Evolutionary conservation across 495 filamentous ascomycete species (phyloP).

Genomic region (Hypoxylon fragiforme): DNA sequence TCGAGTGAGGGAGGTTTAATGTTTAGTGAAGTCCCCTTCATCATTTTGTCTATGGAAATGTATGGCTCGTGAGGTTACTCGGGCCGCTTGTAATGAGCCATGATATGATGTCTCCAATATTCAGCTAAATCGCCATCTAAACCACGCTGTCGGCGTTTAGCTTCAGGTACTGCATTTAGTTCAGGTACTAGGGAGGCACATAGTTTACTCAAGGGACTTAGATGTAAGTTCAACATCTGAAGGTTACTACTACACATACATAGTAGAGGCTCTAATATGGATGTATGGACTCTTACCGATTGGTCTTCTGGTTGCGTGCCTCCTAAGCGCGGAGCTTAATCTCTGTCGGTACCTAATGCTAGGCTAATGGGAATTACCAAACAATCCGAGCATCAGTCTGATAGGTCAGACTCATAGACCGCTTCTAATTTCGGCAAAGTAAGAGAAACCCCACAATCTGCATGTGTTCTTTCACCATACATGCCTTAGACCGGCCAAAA

Average conservation of each 20-base stretch:
- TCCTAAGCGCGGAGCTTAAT: not conserved
- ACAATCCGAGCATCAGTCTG: not conserved
- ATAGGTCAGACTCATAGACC: not conserved
- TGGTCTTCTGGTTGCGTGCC: not conserved
- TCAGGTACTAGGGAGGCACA: too few relatives aligned
- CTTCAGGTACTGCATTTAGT: not conserved
- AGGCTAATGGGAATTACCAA: not conserved
- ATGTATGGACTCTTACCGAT: too few relatives aligned
- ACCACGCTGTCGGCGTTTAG: not conserved
- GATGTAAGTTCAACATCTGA: too few relatives aligned
- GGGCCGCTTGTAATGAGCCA: not conserved
- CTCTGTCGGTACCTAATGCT: too few relatives aligned
- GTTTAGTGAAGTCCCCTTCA: constrained; percentile 1
- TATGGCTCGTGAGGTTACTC: not conserved
- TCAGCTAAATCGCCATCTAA: not conserved
- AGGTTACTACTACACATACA: too few relatives aligned
- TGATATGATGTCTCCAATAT: too few relatives aligned
- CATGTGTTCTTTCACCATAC: too few relatives aligned
- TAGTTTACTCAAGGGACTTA: too few relatives aligned
- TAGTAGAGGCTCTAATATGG: too few relatives aligned
- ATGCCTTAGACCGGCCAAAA: too few relatives aligned
- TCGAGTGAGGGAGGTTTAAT: not conserved
- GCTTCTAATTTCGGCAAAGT: not conserved
- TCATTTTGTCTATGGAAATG: too few relatives aligned
- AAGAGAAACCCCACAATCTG: not conserved